Evolutionary conservation across 208 protist genomes (phyloP).

Genomic region (Sergeia podlipaevii): DNA sequence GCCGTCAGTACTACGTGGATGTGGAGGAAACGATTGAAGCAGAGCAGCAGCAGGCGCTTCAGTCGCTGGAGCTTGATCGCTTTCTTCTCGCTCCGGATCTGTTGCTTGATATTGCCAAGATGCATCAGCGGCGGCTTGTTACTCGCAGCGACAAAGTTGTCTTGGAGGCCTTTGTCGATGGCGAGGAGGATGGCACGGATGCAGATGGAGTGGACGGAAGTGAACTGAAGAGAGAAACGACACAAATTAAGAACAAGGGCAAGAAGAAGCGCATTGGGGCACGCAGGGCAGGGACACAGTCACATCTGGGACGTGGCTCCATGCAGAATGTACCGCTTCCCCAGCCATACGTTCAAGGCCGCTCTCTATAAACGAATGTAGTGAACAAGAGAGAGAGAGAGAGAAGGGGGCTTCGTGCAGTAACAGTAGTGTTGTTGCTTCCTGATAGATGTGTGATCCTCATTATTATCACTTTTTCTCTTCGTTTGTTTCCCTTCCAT

Average conservation of each 20-base stretch:
- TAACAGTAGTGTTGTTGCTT: constrained; percentile 4
- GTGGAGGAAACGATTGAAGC: constrained; percentile 46
- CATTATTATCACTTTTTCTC: constrained; percentile 2
- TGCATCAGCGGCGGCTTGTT: constrained; percentile 67
- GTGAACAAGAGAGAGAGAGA: neutral
- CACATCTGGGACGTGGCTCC: constrained; percentile 65
- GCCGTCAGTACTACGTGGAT: constrained; percentile 16
- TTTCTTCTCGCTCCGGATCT: constrained; percentile 82
- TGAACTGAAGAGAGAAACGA: neutral
- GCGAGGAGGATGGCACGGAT: constrained; percentile 20
- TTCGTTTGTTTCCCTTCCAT: neutral
- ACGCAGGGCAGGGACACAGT: constrained; percentile 37
- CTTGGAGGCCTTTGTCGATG: constrained; percentile 68
- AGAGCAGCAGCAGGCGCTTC: constrained; percentile 63
- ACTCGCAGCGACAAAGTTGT: constrained; percentile 61
- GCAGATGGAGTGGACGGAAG: constrained; percentile 12
- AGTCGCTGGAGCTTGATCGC: constrained; percentile 68
- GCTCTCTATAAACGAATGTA: constrained; percentile 19
- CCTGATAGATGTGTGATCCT: neutral
- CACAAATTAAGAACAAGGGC: neutral
- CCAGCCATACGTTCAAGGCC: constrained; percentile 75
- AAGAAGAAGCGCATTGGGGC: neutral
- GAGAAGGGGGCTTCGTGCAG: neutral
- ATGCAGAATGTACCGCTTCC: constrained; percentile 79
- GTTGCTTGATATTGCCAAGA: constrained; percentile 72